Evolutionary conservation across 495 filamentous ascomycete species (phyloP).

Genomic region (Hyaloscypha hepaticicola): DNA sequence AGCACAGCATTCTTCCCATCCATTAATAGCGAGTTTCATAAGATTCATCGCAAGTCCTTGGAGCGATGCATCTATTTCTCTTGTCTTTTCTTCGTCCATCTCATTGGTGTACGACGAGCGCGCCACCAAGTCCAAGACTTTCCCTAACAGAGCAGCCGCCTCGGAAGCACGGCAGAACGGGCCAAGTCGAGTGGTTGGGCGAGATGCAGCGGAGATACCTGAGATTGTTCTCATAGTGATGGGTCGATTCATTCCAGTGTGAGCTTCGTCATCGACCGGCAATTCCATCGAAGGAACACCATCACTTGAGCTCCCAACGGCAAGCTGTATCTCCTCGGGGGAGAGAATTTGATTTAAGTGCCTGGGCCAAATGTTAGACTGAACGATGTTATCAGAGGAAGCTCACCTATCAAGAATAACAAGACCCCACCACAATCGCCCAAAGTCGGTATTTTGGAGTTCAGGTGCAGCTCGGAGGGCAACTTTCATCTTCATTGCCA

Average conservation of each 20-base stretch:
- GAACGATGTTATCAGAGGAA: background rate
- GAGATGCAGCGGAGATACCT: slow-evolving; percentile 13
- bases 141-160: slow-evolving; percentile 12
- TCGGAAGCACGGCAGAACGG: slow-evolving; percentile 23
- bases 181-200: slow-evolving; percentile 20
- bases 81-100: slow-evolving; percentile 7
- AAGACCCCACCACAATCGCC: slow-evolving; percentile 25
- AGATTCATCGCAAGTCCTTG: slow-evolving; percentile 18
- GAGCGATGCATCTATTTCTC: slow-evolving; percentile 8
- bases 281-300: slow-evolving; percentile 12
- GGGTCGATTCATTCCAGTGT: background rate
- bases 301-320: slow-evolving; percentile 15
- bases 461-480: slow-evolving; percentile 27
- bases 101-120: slow-evolving; percentile 1
- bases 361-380: background rate
- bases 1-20: slow-evolving; percentile 28
- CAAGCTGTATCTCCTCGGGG: slow-evolving; percentile 19
- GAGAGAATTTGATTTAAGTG: slow-evolving; percentile 20
- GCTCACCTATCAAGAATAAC: slow-evolving; percentile 21
- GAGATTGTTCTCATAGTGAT: slow-evolving; percentile 11
- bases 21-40: slow-evolving; percentile 20
- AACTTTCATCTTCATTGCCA: slow-evolving; percentile 29
- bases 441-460: slow-evolving; percentile 21
- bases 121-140: slow-evolving; percentile 12
- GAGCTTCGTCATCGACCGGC: slow-evolving; percentile 19